These are phyloP conservation scores for Cutaneotrichosporon spelunceum DNA, from an alignment of 1,284 basidiomycete species.

Conservation along the genomic window DNA sequence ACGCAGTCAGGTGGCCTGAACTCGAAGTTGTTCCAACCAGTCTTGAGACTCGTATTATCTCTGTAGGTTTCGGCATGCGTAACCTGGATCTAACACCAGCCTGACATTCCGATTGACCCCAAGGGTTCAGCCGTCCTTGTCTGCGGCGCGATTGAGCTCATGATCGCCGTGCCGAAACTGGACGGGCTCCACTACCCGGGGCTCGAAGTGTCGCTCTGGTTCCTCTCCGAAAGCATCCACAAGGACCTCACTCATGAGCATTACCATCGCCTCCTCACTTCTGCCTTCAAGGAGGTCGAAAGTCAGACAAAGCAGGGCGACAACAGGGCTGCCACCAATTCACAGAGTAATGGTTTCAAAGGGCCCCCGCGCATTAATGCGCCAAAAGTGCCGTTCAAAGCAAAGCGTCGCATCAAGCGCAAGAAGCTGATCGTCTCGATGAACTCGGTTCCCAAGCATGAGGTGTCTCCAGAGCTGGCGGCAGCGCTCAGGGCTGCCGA, in stretches of 20 bases:
- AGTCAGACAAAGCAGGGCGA: not conserved
- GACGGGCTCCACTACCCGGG: not conserved
- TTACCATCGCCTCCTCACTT: not conserved
- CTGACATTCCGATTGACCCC: slow-evolving; percentile 2
- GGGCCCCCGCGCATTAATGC: not conserved
- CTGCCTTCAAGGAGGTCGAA: not conserved
- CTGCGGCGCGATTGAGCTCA: slow-evolving; percentile 4
- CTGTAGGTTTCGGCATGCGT: not conserved
- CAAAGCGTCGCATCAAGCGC: slow-evolving; percentile 1
- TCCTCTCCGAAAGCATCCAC: not conserved
- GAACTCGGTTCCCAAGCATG: not conserved
- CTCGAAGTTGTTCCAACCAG: not conserved
- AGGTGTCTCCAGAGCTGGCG: not conserved
- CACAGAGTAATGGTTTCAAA: not conserved
- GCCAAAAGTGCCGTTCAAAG: slow-evolving; percentile 6
- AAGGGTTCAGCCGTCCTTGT: not conserved
- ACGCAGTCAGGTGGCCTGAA: not conserved
- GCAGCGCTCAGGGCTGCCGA: not conserved
- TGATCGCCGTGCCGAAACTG: not conserved
- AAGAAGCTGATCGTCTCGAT: not conserved
- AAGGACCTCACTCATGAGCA: not conserved
- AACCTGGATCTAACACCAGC: not conserved
- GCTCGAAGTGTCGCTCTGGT: not conserved
- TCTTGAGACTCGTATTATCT: not conserved
- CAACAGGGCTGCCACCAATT: not conserved